phyloP scores from a whole-genome alignment of 768 basidiomycete genomes.

The Asterophora lycoperdoides region DNA sequence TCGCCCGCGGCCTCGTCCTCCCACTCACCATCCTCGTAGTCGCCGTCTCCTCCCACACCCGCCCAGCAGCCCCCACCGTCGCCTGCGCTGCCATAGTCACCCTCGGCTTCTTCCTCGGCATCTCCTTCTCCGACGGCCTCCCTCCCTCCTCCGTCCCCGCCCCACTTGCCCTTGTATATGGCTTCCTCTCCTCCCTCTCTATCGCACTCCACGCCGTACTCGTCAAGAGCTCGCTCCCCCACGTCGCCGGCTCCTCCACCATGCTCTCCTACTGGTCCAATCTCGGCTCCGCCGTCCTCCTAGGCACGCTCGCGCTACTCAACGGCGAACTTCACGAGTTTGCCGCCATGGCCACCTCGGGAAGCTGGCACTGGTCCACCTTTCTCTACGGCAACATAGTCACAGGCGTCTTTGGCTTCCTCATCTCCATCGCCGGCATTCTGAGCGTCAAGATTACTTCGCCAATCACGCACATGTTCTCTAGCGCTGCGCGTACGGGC shows the following conservation, averaged over 20 bases:
- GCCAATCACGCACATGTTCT: conserved; percentile 83
- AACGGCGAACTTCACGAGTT: conserved; percentile 62
- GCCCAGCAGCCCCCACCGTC: conserved; percentile 59
- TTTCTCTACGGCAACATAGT: conserved; percentile 27
- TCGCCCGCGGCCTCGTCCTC: conserved; percentile 75
- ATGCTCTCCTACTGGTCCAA: conserved; percentile 78
- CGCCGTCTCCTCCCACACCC: conserved; percentile 51
- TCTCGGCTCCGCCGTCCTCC: conserved; percentile 53
- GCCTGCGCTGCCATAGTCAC: conserved; percentile 68
- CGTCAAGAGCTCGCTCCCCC: conserved; percentile 66
- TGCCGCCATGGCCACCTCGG: conserved; percentile 35
- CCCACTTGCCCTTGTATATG: conserved; percentile 61
- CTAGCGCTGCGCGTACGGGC: conserved; percentile 68
- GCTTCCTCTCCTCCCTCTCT: conserved; percentile 62
- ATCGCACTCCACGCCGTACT: conserved; percentile 80
- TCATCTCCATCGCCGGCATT: conserved; percentile 76
- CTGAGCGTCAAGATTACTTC: conserved; percentile 82
- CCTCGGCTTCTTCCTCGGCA: conserved; percentile 64
- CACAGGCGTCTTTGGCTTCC: conserved; percentile 69
- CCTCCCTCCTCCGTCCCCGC: conserved; percentile 49
- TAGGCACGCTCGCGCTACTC: conserved; percentile 58
- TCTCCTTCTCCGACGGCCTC: conserved; percentile 31
- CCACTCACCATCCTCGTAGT: conserved; percentile 75
- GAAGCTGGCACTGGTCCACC: conserved; percentile 24
- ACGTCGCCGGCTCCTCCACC: conserved; percentile 68